Base-by-base conservation (phyloP, 108 stramenopile genomes). In the Discostella pseudostelligera region DNA sequence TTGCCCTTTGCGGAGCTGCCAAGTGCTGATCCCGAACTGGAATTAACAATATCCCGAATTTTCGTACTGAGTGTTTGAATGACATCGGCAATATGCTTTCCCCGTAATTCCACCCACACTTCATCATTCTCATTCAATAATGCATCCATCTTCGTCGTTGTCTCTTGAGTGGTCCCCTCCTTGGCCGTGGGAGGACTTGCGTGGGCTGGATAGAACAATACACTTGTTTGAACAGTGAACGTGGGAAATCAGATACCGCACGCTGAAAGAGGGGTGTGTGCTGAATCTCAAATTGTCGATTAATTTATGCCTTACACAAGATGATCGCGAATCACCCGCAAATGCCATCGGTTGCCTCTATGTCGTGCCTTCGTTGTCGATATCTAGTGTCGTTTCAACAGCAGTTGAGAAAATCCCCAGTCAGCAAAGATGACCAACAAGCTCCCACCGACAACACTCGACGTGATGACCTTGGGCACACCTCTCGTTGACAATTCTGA, bases 21-120 rank as follows among this genome's bases (percentile, higher is more conserved):
- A 46, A 55, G 67, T 10, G 43, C 72, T 65, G 32, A 82, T 74
- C 83, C 85, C 6, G 83, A 78, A 35, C 76, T 79, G 10, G 89
- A 87, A 50, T 83, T 85, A 29, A 89, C 69, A 63, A 92, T 83
- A 56, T 95, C 94, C 6, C 77, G 70, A 62, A 93, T 95, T 58
- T 85, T 80, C 8, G 25, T 60, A 45, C 85, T 83, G 19, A 99
- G 72, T 20, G 75, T 81, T 39, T 91, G 81, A 58, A 98, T 92
- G 39, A 97, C 98, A 32, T 94, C 80, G 37, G 95, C 96, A 72
- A 98, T 96, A 72, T 99, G 98, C 70, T 90, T 80, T 59, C 96
- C 94, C 43, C 94, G 84, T 48, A 97, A 68, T 79, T 98, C 96
- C 8, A 90, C 92, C 98, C 98, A 99, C 12, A 99, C 75, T 45